Evolutionary conservation across 352 stramenopile genomes (phyloP), one percentile per base, ranked within the genome.

Genomic region (Pythium phragmiticola): DNA sequence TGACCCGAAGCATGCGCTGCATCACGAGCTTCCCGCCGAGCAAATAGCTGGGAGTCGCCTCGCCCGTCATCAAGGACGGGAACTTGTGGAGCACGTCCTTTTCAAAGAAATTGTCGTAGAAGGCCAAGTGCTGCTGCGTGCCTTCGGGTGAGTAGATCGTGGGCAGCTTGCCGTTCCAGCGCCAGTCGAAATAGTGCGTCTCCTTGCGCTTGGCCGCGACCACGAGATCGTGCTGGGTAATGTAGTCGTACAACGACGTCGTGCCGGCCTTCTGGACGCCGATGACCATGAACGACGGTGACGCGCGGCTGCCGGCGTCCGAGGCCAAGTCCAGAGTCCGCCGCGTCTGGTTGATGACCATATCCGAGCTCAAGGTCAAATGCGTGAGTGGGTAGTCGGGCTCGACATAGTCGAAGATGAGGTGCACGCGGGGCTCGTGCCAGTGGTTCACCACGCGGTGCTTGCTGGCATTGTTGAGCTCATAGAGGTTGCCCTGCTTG

Each of bases 341-440:
- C 36, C 97, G 84, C 21, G 97, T 99, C 75, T 99, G 97, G 55
- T 96, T 76, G n/a, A 99, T 72, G 23, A 90, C 72, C 66, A 98
- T 96, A 58, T 92, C 93, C 1, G 91, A 76, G 57, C 78, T 70
- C n/a, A 99, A 79, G 26, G 83, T 66, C 17, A 96, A 73, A 43
- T 78, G 77, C 30, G 77, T 73, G 34, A 95, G 73, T 13, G 78
- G 76, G 53, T 76, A 94, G 8, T 56, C 69, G 6, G 81, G 69
- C 66, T 99, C 92, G 2, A 99, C 94, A 72, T 99, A 99, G 83
- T 99, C 97, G 59, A 99, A 95, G 69, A 99, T 99, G 49, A 99
- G 72, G 78, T 99, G 97, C 23, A 99, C 94, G 36, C 97, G 91
- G 72, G 94, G 73, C 46, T 95, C 68, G 26, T 86, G 71, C 73